These are phyloP conservation scores for Stephania japonica DNA, from an alignment of 164 flowering plant species.

Conservation along the genomic window DNA sequence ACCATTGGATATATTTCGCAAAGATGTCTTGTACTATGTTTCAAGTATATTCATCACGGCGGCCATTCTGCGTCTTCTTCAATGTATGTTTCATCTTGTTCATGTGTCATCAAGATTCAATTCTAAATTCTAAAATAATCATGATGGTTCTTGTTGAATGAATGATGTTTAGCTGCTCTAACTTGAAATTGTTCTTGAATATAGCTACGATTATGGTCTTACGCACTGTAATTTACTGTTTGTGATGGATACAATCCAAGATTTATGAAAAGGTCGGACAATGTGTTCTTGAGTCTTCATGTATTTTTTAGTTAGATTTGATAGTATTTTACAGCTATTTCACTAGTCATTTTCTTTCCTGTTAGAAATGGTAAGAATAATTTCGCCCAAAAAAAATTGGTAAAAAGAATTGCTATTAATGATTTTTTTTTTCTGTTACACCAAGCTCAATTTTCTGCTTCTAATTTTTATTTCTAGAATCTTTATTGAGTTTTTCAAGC, in stretches of 20 bases:
- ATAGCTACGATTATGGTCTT: not conserved
- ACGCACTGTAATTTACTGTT: not conserved
- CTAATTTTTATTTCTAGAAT: not conserved
- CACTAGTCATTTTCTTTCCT: too few species aligned
- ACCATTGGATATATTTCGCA: slow-evolving; percentile 41
- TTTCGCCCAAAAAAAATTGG: too few species aligned
- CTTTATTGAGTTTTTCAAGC: slow-evolving; percentile 1
- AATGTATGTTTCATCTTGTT: slow-evolving; percentile 44
- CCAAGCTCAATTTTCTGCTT: not conserved
- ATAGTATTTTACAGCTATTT: too few species aligned
- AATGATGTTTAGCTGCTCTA: not conserved
- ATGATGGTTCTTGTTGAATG: not conserved
- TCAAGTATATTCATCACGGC: slow-evolving; percentile 95
- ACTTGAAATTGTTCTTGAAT: not conserved
- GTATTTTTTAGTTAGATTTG: not conserved
- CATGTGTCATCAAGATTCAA: not conserved
- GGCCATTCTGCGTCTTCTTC: slow-evolving; percentile 74
- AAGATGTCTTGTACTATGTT: slow-evolving; percentile 46
- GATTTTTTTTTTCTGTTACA: not conserved
- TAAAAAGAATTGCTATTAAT: not conserved
- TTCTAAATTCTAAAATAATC: not conserved
- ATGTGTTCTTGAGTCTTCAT: not conserved
- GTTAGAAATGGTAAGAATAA: too few species aligned
- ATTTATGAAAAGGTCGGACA: not conserved
- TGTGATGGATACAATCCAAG: not conserved